Percentiles rank a stretch among this genome's conserved stretches.
Conservation (phyloP, 2,329 filamentous ascomycete species). For the Tolypocladium paradoxum region DNA sequence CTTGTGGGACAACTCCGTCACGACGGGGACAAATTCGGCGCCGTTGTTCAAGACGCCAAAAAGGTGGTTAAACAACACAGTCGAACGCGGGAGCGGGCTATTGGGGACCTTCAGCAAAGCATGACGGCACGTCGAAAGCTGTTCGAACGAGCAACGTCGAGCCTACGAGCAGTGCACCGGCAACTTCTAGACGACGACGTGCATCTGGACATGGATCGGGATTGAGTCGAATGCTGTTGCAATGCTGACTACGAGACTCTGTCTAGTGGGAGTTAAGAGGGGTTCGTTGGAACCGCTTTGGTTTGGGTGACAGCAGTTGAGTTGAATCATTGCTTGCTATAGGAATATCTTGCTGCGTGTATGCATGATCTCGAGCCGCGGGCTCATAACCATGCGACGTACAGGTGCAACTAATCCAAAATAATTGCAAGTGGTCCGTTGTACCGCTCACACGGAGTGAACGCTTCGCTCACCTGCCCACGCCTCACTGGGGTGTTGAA, state of each 20-base stretch:
- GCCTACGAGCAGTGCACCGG: constrained; percentile 11
- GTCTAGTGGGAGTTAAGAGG: no score
- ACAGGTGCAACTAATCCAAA: no score
- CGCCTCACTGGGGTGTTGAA: no score
- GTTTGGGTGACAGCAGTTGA: no score
- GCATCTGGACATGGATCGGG: background rate
- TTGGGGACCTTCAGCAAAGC: constrained; percentile 6
- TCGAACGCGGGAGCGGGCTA: constrained; percentile 1
- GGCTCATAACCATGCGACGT: background rate
- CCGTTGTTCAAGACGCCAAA: constrained; percentile 2
- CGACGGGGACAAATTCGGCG: constrained; percentile 10
- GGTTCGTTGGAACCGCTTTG: no score
- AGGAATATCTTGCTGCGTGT: background rate
- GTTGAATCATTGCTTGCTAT: background rate
- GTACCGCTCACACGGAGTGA: no score
- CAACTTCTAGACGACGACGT: constrained; percentile 4
- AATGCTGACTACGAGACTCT: no score
- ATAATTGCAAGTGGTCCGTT: no score
- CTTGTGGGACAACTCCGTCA: constrained; percentile 8
- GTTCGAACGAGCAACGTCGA: constrained; percentile 7
- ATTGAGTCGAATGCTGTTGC: background rate
- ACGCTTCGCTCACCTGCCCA: no score
- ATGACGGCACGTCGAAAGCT: constrained; percentile 6
- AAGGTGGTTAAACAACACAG: constrained; percentile 3
- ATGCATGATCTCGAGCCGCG: background rate